Evolutionary conservation across 768 basidiomycete genomes (phyloP).

Genomic region (Holtermanniella nyarrowii): DNA sequence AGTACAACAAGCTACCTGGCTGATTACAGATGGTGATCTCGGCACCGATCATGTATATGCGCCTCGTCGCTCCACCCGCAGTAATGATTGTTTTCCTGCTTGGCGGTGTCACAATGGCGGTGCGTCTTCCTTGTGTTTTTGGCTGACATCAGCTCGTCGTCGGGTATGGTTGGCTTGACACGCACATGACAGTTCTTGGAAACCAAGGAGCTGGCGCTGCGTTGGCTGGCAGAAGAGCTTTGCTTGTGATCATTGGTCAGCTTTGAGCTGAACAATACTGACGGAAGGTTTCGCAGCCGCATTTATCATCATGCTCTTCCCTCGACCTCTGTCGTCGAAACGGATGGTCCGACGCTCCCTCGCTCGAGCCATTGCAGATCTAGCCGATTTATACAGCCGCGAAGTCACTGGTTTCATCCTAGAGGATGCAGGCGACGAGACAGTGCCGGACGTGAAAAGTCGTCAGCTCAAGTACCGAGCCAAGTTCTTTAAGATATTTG

Average conservation of each 20-base stretch:
- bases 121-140: conserved; percentile 29
- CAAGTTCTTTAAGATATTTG: conserved; percentile 27
- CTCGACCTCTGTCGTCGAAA: conserved; percentile 46
- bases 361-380: conserved; percentile 43
- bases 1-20: conserved; percentile 1
- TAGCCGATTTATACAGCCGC: conserved; percentile 44
- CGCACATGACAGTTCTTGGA: conserved; percentile 45
- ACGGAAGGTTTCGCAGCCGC: conserved; percentile 46
- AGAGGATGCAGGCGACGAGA: conserved; percentile 14
- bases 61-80: conserved; percentile 45
- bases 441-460: conserved; percentile 26
- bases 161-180: conserved; percentile 55
- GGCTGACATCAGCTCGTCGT: conserved; percentile 42
- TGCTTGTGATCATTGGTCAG: conserved; percentile 49
- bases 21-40: conserved; percentile 42
- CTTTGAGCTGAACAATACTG: background rate
- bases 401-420: conserved; percentile 40
- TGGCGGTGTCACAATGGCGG: conserved; percentile 41
- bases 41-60: conserved; percentile 47
- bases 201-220: conserved; percentile 50
- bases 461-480: conserved; percentile 18
- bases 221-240: conserved; percentile 49
- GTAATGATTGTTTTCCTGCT: conserved; percentile 32
- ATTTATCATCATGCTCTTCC: conserved; percentile 51
- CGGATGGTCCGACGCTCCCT: conserved; percentile 46